Base-by-base conservation (phyloP, 495 filamentous ascomycete genomes). In the Neurospora sp. region DNA sequence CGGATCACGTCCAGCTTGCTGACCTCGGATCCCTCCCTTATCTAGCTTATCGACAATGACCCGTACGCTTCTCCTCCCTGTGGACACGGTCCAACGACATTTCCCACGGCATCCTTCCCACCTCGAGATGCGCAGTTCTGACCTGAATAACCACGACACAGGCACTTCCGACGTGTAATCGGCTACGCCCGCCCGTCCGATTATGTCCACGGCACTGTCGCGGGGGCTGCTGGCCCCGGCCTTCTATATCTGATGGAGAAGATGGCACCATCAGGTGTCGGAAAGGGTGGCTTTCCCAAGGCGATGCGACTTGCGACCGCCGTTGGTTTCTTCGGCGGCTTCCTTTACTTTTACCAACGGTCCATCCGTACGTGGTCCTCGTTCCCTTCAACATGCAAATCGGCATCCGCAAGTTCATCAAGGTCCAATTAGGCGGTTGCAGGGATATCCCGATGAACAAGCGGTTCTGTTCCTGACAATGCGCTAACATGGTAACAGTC, bases 1-100 rank as follows among this genome's bases (percentile, higher is more conserved):
- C 42, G 22, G 72, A 74, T 75, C 41, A 66, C 14, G 53, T 35
- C 22, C 53, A 66, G 27, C 6, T 35, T 16, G 53, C 53, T 66
- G 31, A 66, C 53, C 4, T 66, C 14, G 27, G 0, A 37, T 66
- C 53, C 53, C 53, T 66, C 1, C 53, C 53, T 66, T 66, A 35
- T 66, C 53, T 66, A 98, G 95, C 91, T 97, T 84, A 98, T 98
- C 81, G 95, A 98, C 85, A 94, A 90, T 84, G 95, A 98, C 84
- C 95, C 95, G 95, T 98, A 93, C 81, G 91, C 83, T 75, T 38
- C 61, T 61, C 18, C n/a, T 71, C 69, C 31, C 41, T 40, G 20
- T 46, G 39, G 69, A 70, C 69, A 70, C 22, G 27, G 31, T 37
- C 53, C 53, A 66, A 66, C 38, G n/a, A 66, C 39, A 2, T 40